Evolutionary conservation across 2,329 filamentous ascomycete genomes (phyloP).

Genomic region (Claviceps monticola): DNA sequence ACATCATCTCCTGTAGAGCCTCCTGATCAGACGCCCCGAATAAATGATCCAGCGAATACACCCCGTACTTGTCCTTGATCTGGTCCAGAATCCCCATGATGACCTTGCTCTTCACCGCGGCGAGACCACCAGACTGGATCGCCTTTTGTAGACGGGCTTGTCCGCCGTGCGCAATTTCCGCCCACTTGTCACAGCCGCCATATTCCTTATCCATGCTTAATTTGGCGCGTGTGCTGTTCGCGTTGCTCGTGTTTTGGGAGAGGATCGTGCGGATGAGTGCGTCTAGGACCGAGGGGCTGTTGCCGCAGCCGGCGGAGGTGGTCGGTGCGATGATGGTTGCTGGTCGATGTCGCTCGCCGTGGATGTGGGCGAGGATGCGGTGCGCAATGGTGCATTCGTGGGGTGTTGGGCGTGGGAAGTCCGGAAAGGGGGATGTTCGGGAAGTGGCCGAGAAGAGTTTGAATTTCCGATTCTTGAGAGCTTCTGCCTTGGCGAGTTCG

Average conservation of each 20-base stretch:
- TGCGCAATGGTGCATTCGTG: constrained; percentile 58
- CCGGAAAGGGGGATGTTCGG: constrained; percentile 47
- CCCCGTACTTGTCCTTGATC: constrained; percentile 32
- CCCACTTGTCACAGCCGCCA: constrained; percentile 30
- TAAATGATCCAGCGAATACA: constrained; percentile 35
- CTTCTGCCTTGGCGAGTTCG: constrained; percentile 7
- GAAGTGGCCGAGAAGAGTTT: constrained; percentile 27
- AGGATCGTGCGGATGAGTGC: constrained; percentile 38
- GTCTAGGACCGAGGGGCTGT: constrained; percentile 36
- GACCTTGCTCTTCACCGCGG: constrained; percentile 56
- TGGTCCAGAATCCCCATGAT: constrained; percentile 57
- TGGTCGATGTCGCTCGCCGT: constrained; percentile 51
- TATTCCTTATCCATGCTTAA: constrained; percentile 30
- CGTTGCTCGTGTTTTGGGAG: constrained; percentile 37
- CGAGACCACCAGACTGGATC: constrained; percentile 59
- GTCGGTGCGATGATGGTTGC: constrained; percentile 46
- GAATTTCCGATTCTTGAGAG: constrained; percentile 28
- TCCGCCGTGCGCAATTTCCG: constrained; percentile 25
- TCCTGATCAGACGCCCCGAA: constrained; percentile 28
- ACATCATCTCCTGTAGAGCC: constrained; percentile 35
- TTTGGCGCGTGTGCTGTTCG: constrained; percentile 46
- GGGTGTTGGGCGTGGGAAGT: constrained; percentile 49
- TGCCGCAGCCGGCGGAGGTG: constrained; percentile 47
- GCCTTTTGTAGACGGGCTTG: constrained; percentile 34
- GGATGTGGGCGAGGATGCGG: constrained; percentile 45